Base-by-base conservation (phyloP, 352 stramenopile species). In the Pythium rhizo-oryzae region DNA sequence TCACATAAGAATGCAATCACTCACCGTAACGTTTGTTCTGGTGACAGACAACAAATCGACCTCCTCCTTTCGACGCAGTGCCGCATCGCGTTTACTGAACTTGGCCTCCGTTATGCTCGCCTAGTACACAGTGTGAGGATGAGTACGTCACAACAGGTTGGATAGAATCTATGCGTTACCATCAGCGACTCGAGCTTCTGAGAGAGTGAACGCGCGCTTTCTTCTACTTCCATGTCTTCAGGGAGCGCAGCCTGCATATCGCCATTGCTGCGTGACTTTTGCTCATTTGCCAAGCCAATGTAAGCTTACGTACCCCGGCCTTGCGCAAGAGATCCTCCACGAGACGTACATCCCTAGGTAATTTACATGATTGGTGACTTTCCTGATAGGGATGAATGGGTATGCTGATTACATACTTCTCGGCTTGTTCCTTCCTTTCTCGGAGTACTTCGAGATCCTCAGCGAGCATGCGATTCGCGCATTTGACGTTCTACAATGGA, bases 151-250 rank as follows among this genome's bases (percentile, higher is more conserved):
- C n/a, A n/a, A n/a, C n/a, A n/a, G n/a, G n/a, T n/a, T n/a, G n/a
- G n/a, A n/a, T n/a, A n/a, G n/a, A 58, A 7, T 18, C 4, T 11
- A 11, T 28, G 18, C 15, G 16, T 21, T 25, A 58, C 30, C 19
- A 16, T 44, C 30, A 58, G 44, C 19, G 44, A 15, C 30, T 58
- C 51, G 11, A 58, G 19, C 30, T 58, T 41, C 1, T 24, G 25
- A 15, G 21, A 30, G 44, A 58, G 51, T 7, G 33, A 11, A 16
- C n/a, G 25, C 6, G 51, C 51, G 15, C 1, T 15, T 44, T 58
- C 51, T 44, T 58, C 51, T 24, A 58, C 15, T 25, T 58, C 51
- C 25, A 46, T 44, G 25, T 58, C 51, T 58, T 58, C 51, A 24
- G 51, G 51, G 11, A 58, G 19, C 7, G 51, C 51, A 21, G 51